These are phyloP conservation scores for Kwoniella botswanensis DNA, from an alignment of 768 basidiomycete genomes.

Conservation along the genomic window DNA sequence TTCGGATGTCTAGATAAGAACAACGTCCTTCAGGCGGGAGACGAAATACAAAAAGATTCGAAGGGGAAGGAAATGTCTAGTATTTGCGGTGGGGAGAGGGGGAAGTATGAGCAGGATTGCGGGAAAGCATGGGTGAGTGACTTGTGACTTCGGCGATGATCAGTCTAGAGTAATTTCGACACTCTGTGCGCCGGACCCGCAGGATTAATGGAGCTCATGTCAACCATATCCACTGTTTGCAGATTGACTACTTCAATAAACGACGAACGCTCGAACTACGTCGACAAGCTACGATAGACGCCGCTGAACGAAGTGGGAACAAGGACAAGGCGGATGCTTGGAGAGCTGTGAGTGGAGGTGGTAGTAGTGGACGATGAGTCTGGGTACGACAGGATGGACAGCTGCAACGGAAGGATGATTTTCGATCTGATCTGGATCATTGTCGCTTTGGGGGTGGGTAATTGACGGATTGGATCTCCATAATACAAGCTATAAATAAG, in stretches of 20 bases:
- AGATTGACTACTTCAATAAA: conserved; percentile 97
- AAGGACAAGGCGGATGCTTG: conserved; percentile 23
- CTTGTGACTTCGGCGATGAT: not conserved
- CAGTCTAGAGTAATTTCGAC: too few species aligned
- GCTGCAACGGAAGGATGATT: too few species aligned
- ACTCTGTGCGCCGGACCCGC: too few species aligned
- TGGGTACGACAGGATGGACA: not conserved
- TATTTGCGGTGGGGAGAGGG: conserved; percentile 67
- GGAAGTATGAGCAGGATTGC: conserved; percentile 72
- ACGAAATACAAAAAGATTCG: conserved; percentile 60
- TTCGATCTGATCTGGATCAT: too few species aligned
- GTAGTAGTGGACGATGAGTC: not conserved
- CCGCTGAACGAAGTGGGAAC: conserved; percentile 40
- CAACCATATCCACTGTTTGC: too few species aligned
- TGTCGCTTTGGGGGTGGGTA: too few species aligned
- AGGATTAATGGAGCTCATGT: too few species aligned
- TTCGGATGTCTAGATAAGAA: conserved; percentile 79
- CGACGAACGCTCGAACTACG: conserved; percentile 69
- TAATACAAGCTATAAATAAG: too few species aligned
- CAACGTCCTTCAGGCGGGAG: conserved; percentile 74
- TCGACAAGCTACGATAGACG: conserved; percentile 51
- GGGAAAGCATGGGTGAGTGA: conserved; percentile 78
- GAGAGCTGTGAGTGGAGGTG: conserved; percentile 19
- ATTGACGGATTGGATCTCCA: too few species aligned
- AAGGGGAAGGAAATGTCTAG: conserved; percentile 36